Evolutionary conservation across 2,329 filamentous ascomycete species (phyloP), one percentile per base, ranked within the genome.

Genomic region (Stylonectria norvegica): DNA sequence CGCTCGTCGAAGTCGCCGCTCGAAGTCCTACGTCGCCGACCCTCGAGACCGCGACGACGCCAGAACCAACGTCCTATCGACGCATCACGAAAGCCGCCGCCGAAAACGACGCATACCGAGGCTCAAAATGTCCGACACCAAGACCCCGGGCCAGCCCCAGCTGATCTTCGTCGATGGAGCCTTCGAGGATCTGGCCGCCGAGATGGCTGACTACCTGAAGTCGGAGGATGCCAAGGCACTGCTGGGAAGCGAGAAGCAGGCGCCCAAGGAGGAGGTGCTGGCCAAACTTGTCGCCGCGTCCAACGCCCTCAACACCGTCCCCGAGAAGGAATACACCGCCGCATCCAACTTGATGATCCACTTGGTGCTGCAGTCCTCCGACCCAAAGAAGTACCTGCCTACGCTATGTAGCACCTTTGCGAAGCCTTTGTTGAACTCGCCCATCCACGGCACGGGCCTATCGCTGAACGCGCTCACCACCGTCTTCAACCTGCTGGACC

Each of bases 311-410:
- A 95, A 90, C 69, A 78, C 79, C 49, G 87, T 89, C 40, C 88
- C 91, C 43, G 93, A 98, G 77, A 94, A 93, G 78, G 91, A 97
- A 69, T 93, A 96, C 66, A 90, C 89, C 46, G 85, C 91, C 44
- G 89, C 91, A 47, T 96, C 96, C 73, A 97, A 98, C 72, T 85
- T 97, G 56, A 84, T 98, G 65, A 84, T 97, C 62, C 88, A 96
- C 73, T 83, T 98, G 45, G 81, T 95, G 54, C 78, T 89, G 59
- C 88, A 95, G 70, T 88, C 89, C 45, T 81, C 86, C 57, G 87
- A 90, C 57, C 79, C 86, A 53, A 85, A 89, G 67, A 87, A 86
- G 69, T 86, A 93, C 72, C 83, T 98, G 52, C 86, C 88, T 44
- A 79, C 79, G 57, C 83, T 98, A 60, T 97, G 93, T 80, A 76